Evolutionary conservation across 805 yeast genomes (phyloP).

Genomic region (Yarrowia phangngaensis): DNA sequence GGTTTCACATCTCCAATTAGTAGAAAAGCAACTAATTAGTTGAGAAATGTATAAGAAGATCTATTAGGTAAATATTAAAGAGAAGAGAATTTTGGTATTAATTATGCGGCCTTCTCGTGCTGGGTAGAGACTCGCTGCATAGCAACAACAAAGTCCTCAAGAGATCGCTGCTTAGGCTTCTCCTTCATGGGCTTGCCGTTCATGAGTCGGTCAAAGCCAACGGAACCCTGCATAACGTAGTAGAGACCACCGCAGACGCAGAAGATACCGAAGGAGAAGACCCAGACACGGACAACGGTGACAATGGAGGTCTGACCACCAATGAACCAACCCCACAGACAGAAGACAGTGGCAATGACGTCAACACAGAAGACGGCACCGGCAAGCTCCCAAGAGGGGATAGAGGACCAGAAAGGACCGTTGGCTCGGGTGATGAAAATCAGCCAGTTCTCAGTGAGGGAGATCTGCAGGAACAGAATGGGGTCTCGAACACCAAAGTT

Average conservation of each 20-base stretch:
- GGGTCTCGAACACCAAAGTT: conserved; percentile 94
- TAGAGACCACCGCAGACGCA: conserved; percentile 95
- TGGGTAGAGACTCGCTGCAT: conserved; percentile 66
- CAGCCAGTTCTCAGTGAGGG: conserved; percentile 95
- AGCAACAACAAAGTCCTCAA: conserved; percentile 59
- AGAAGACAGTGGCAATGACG: conserved; percentile 86
- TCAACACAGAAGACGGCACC: conserved; percentile 92
- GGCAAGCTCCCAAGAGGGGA: conserved; percentile 93
- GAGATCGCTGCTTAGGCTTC: conserved; percentile 46
- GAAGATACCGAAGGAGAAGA: conserved; percentile 96
- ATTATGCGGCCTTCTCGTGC: conserved; percentile 52
- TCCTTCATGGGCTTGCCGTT: conserved; percentile 49
- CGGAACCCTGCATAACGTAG: conserved; percentile 74
- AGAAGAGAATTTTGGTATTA: conserved; percentile 27
- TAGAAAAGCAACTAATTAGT: too few species aligned
- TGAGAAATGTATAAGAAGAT: too few species aligned
- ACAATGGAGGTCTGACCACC: conserved; percentile 97
- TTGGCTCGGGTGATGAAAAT: conserved; percentile 94
- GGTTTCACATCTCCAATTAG: too few species aligned
- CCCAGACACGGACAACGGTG: conserved; percentile 89
- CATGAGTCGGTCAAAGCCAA: conserved; percentile 52
- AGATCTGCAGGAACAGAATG: conserved; percentile 88
- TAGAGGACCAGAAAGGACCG: conserved; percentile 97
- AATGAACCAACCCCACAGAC: conserved; percentile 96
- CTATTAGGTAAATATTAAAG: conserved; percentile 26